Percentiles rank a stretch among this genome's conserved stretches.
These are phyloP conservation scores for Jacaranda copaia DNA, from an alignment of 257 asterid genomes.

Conservation along the genomic window DNA sequence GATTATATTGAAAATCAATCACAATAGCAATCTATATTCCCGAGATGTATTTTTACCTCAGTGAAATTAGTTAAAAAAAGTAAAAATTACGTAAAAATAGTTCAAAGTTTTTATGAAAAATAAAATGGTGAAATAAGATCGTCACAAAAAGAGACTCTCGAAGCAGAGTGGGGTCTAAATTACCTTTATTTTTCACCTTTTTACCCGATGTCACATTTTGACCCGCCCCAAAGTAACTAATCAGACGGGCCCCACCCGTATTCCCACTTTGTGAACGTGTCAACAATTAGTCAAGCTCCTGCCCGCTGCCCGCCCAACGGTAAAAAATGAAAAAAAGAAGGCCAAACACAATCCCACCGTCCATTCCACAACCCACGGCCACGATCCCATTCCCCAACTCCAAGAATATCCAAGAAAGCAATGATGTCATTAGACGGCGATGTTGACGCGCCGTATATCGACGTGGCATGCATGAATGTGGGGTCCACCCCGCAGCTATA, in stretches of 20 bases:
- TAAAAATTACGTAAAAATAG: too few relatives aligned
- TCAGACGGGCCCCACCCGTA: slow-evolving; percentile 15
- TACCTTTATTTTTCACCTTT: not conserved
- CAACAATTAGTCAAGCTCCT: slow-evolving; percentile 23
- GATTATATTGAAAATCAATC: too few relatives aligned
- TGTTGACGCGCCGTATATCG: slow-evolving; percentile 34
- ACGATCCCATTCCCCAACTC: not conserved
- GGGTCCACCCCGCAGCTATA: not conserved
- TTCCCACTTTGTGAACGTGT: slow-evolving; percentile 13
- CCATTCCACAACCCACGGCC: not conserved
- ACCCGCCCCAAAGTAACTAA: not conserved
- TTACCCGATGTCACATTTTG: not conserved
- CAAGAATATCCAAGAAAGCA: slow-evolving; percentile 20
- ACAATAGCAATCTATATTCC: too few relatives aligned
- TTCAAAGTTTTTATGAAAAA: too few relatives aligned
- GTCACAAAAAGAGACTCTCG: not conserved
- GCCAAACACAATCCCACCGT: slow-evolving; percentile 10
- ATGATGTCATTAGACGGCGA: slow-evolving; percentile 28
- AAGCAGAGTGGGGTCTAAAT: slow-evolving; percentile 1
- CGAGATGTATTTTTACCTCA: too few relatives aligned
- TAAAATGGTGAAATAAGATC: too few relatives aligned
- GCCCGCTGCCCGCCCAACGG: slow-evolving; percentile 23
- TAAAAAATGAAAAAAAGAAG: not conserved
- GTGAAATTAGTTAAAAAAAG: too few relatives aligned
- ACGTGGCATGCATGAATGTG: slow-evolving; percentile 33